Evolutionary conservation across 306 rosid genomes (phyloP).

Genomic region (Vachellia pachyceras): DNA sequence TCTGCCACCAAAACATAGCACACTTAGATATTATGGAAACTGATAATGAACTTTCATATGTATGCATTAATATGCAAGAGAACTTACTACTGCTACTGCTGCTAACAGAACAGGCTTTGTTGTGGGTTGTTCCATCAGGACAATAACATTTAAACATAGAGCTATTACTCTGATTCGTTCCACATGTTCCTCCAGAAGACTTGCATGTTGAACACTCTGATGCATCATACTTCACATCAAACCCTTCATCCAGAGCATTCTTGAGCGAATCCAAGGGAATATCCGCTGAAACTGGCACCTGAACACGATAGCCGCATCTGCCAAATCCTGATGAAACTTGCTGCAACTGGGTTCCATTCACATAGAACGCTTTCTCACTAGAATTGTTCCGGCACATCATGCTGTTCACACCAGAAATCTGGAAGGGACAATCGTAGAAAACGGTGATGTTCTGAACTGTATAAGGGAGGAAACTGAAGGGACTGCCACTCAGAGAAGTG

Average conservation of each 20-base stretch:
- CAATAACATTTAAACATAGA: constrained; percentile 46
- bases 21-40: background rate
- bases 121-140: constrained; percentile 21
- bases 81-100: background rate
- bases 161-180: constrained; percentile 34
- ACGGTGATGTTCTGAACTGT: constrained; percentile 36
- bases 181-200: constrained; percentile 35
- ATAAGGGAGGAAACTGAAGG: background rate
- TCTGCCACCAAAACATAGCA: constrained; percentile 1
- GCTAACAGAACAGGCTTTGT: constrained; percentile 26
- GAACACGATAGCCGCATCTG: constrained; percentile 35
- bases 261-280: constrained; percentile 35
- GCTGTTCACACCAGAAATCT: constrained; percentile 11
- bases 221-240: constrained; percentile 41
- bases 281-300: constrained; percentile 39
- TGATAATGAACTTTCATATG: background rate
- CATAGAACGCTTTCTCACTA: constrained; percentile 38
- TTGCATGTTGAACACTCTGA: background rate
- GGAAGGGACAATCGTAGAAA: constrained; percentile 43
- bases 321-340: constrained; percentile 1
- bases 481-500: background rate
- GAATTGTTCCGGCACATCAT: constrained; percentile 39
- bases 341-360: constrained; percentile 34
- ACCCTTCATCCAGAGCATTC: constrained; percentile 39
- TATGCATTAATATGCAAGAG: background rate